These are phyloP conservation scores for Dunaliella primolecta DNA, from an alignment of 139 green algal species.

Conservation along the genomic window DNA sequence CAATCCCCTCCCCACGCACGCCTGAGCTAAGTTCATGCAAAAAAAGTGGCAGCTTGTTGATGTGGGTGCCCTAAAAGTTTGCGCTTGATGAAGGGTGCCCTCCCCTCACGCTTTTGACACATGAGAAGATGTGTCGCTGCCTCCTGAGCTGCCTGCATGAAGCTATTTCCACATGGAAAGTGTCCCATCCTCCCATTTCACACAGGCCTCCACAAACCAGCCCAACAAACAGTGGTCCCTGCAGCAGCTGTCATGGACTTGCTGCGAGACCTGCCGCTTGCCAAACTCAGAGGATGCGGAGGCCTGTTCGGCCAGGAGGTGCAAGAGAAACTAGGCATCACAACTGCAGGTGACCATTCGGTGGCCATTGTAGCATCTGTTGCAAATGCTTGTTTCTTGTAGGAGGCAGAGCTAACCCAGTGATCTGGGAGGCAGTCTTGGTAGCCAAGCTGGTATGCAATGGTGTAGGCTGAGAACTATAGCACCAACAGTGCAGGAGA, in stretches of 20 bases:
- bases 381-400: background rate
- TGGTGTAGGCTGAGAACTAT: background rate
- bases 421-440: background rate
- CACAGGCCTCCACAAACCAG: conserved; percentile 80
- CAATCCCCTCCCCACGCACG: too few species aligned
- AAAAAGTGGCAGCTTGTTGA: background rate
- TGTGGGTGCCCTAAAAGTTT: background rate
- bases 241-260: conserved; percentile 50
- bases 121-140: too few species aligned
- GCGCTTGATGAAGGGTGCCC: background rate
- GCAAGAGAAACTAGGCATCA: conserved; percentile 35
- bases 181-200: too few species aligned
- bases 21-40: too few species aligned
- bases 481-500: background rate
- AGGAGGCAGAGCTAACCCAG: background rate
- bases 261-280: conserved; percentile 61
- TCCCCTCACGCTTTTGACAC: too few species aligned
- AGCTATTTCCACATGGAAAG: too few species aligned
- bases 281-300: conserved; percentile 64
- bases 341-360: conserved; percentile 50
- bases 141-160: too few species aligned
- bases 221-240: conserved; percentile 78
- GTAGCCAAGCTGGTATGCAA: background rate
- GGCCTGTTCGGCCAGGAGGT: conserved; percentile 74
- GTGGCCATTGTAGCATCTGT: background rate